Evolutionary conservation across 305 asterid species (phyloP).

Genomic region (Rubia peregrina): DNA sequence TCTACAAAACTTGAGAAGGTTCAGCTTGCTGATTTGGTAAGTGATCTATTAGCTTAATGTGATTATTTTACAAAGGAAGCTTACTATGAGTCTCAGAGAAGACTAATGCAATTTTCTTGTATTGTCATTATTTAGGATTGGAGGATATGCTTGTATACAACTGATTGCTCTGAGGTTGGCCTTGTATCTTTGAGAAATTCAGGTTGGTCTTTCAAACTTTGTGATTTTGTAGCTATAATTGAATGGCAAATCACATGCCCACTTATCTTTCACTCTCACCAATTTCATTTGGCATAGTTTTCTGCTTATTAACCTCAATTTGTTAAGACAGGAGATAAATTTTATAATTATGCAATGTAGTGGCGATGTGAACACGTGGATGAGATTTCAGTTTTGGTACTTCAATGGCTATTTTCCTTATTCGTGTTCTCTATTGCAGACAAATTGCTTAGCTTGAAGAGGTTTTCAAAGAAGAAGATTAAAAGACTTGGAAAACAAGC

Average conservation of each 20-base stretch:
- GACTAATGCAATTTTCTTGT: slow-evolving; percentile 5
- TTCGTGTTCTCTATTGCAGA: slow-evolving; percentile 38
- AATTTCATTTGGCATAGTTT: not conserved
- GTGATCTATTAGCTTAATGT: slow-evolving; percentile 18
- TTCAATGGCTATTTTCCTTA: slow-evolving; percentile 8
- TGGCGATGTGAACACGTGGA: not conserved
- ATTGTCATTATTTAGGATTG: slow-evolving; percentile 52
- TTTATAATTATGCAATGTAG: slow-evolving; percentile 1
- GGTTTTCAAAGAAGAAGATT: slow-evolving; percentile 77
- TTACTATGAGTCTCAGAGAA: not conserved
- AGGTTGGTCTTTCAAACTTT: slow-evolving; percentile 39
- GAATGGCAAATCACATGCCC: not conserved
- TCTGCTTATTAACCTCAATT: not conserved
- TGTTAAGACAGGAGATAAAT: not conserved
- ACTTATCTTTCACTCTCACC: not conserved
- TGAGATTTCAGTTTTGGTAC: slow-evolving; percentile 2
- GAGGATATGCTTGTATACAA: slow-evolving; percentile 58
- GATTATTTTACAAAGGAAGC: slow-evolving; percentile 12
- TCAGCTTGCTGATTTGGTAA: slow-evolving; percentile 78
- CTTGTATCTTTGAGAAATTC: slow-evolving; percentile 53
- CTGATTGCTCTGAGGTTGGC: slow-evolving; percentile 89
- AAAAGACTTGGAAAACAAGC: slow-evolving; percentile 70
- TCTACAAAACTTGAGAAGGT: slow-evolving; percentile 45
- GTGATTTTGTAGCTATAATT: slow-evolving; percentile 11
- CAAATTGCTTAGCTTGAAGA: slow-evolving; percentile 67